These are phyloP conservation scores for Poterioochromonas sp. DNA, from an alignment of 352 stramenopile species.

Conservation along the genomic window DNA sequence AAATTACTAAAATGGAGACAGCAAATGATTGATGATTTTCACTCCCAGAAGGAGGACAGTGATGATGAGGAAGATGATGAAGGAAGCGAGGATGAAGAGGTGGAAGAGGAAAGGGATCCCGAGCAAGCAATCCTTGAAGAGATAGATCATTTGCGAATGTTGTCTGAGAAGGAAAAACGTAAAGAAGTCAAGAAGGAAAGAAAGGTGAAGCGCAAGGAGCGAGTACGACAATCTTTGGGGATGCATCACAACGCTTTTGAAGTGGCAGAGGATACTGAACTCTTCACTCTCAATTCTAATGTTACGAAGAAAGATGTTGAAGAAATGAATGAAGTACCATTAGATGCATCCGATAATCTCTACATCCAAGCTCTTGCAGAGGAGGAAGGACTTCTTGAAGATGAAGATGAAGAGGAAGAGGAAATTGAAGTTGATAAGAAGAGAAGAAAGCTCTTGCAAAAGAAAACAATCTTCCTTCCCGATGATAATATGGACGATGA, in stretches of 20 bases:
- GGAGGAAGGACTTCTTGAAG: not conserved
- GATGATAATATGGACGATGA: constrained; percentile 3
- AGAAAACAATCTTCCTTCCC: too few relatives aligned
- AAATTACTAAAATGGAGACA: constrained; percentile 88
- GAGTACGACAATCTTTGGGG: constrained; percentile 53
- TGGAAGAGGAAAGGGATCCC: too few relatives aligned
- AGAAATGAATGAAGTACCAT: constrained; percentile 19
- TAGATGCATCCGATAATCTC: constrained; percentile 53
- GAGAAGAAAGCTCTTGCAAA: too few relatives aligned
- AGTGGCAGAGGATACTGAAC: constrained; percentile 56
- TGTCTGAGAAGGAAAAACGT: constrained; percentile 55
- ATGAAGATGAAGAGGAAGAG: not conserved
- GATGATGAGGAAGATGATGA: constrained; percentile 48
- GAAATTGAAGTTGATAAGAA: too few relatives aligned
- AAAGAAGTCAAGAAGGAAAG: constrained; percentile 61
- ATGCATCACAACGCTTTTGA: constrained; percentile 67
- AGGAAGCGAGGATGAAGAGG: constrained; percentile 50
- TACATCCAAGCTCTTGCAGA: constrained; percentile 63
- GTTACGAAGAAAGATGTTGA: constrained; percentile 37
- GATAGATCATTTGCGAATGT: constrained; percentile 56
- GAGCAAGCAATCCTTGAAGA: constrained; percentile 65
- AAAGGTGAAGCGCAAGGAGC: constrained; percentile 50
- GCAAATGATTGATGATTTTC: constrained; percentile 11
- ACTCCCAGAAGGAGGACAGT: constrained; percentile 42
- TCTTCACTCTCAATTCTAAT: constrained; percentile 59